phyloP scores from a whole-genome alignment of 345 rosid species.

The Eucalyptus sideroxylon region DNA sequence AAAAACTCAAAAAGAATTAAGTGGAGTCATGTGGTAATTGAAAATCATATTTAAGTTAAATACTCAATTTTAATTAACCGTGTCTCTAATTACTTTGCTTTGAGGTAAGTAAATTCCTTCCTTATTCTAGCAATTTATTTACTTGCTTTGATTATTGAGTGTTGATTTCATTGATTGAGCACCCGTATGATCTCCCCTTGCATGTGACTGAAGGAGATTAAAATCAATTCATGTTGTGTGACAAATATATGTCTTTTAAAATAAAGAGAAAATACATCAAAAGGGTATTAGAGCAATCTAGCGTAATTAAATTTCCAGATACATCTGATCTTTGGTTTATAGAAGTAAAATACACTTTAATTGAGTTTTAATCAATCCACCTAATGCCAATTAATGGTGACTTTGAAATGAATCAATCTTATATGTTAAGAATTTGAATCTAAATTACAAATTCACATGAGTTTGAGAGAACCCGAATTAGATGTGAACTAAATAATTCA shows the following conservation, averaged over 20 bases:
- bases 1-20: no score
- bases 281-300: fast-evolving
- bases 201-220: not conserved
- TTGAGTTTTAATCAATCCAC: no score
- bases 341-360: not conserved
- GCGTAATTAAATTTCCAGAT: no score
- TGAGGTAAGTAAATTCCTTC: not conserved
- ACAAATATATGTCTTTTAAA: not conserved
- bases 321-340: not conserved
- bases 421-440: no score
- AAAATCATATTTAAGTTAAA: not conserved
- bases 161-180: not conserved
- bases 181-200: not conserved
- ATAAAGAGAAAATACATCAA: no score
- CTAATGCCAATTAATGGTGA: no score
- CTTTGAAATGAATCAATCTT: no score
- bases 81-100: not conserved
- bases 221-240: not conserved
- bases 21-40: not conserved
- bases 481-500: not conserved
- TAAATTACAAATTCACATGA: no score
- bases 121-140: no score
- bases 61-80: no score
- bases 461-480: no score
- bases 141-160: not conserved